Evolutionary conservation across 2,329 filamentous ascomycete genomes (phyloP).

Genomic region (Pyrenochaeta sp.): DNA sequence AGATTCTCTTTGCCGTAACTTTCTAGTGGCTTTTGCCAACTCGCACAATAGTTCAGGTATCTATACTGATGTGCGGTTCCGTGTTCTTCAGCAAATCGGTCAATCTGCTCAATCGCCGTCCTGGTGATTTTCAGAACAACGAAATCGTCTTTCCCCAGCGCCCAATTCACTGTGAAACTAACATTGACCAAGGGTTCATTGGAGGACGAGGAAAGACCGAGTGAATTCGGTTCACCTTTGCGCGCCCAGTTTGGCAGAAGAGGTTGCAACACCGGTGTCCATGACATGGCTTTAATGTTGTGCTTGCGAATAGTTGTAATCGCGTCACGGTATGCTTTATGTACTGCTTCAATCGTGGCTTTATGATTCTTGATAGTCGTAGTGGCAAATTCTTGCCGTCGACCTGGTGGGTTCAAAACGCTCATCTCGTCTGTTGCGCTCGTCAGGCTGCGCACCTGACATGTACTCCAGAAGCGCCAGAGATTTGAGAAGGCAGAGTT

Average conservation of each 20-base stretch:
- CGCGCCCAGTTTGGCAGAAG: conserved; percentile 22
- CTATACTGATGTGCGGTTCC: conserved; percentile 27
- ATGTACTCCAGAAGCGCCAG: conserved; percentile 48
- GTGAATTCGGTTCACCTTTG: conserved; percentile 20
- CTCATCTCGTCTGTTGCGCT: conserved; percentile 47
- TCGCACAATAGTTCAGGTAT: conserved; percentile 49
- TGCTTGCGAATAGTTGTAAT: conserved; percentile 30
- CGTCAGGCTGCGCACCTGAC: conserved; percentile 39
- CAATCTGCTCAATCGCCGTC: conserved; percentile 42
- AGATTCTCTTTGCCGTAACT: conserved; percentile 41
- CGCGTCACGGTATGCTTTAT: conserved; percentile 38
- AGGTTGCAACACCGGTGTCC: conserved; percentile 41
- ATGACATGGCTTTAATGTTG: conserved; percentile 38
- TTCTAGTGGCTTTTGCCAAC: conserved; percentile 48
- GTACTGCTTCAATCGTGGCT: conserved; percentile 35
- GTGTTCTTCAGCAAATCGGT: conserved; percentile 31
- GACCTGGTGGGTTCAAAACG: conserved; percentile 14
- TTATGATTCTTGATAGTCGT: conserved; percentile 50
- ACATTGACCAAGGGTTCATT: conserved; percentile 43
- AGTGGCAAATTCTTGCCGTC: conserved; percentile 42
- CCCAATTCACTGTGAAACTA: conserved; percentile 48
- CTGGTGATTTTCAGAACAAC: conserved; percentile 34
- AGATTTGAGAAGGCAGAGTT: conserved; percentile 40
- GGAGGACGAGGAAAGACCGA: conserved; percentile 16
- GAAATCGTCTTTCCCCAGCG: conserved; percentile 35